Evolutionary conservation across 1,139 yeast species (phyloP), one percentile per base, ranked within the genome.

Genomic region (Williopsis jadinii): DNA sequence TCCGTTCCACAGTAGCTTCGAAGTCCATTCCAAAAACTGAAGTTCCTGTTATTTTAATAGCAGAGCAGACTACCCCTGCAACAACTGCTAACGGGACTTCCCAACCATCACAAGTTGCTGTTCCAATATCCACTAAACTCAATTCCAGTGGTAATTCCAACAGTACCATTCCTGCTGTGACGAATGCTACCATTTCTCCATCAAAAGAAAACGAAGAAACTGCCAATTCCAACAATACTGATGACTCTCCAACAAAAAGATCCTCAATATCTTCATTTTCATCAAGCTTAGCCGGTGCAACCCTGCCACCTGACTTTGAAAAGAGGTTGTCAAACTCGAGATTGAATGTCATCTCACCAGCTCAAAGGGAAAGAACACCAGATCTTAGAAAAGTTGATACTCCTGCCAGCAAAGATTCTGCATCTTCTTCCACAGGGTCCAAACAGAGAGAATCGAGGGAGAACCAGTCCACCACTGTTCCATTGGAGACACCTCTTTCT

Each of bases 271-370:
- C 52, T 6, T 45, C 50, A 1, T 44, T 43, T 14, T 41, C 47
- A 10, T 29, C 34, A 6, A 42, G 47, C 39, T 31, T 52, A 38
- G 52, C 53, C 29, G 58, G 58, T 33, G 58, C 58, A 5, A 53
- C 58, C 6, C 43, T 53, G 11, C 58, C 58, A 27, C 58, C 58
- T 5, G 48, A 51, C 35, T 51, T 52, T 38, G 48, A 43, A 49
- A 54, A 35, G 47, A 44, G 30, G 30, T 30, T 36, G 33, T 9
- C 30, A 9, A 12, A 10, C n/a, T 28, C 37, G 14, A 8, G 14
- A 13, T 9, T 11, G 28, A 19, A 32, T 10, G 9, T 27, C 11
- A 9, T 14, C 15, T 12, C 26, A 3, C 12, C 30, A 29, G n/a
- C 34, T 9, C 14, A 19, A 19, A 19, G 24, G 24, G 24, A 19